phyloP scores from a whole-genome alignment of 176 grass and related monocot species.

The Areca catechu region DNA sequence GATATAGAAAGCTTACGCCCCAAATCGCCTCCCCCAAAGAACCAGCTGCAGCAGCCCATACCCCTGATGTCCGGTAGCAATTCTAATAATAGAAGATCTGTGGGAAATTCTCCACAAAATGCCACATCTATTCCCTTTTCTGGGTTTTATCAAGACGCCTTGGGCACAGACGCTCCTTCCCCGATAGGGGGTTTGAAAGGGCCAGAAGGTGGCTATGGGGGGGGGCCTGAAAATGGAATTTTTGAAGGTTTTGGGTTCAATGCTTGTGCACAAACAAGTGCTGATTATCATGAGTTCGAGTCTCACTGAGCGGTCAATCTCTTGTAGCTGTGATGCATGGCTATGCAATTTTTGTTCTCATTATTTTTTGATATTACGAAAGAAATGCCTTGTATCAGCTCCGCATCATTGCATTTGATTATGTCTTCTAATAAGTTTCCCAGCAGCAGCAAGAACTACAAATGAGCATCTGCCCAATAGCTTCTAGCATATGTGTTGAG shows the following conservation, averaged over 20 bases:
- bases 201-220: conserved; percentile 19
- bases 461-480: too few relatives aligned
- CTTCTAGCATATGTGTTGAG: too few relatives aligned
- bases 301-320: conserved; percentile 19
- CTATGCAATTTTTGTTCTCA: too few relatives aligned
- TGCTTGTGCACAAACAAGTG: conserved; percentile 19
- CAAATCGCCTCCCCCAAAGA: conserved; percentile 75
- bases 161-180: conserved; percentile 25
- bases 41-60: conserved; percentile 32
- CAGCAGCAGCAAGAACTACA: too few relatives aligned
- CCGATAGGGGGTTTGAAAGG: conserved; percentile 34
- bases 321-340: conserved; percentile 18
- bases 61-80: conserved; percentile 13
- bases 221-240: conserved; percentile 11
- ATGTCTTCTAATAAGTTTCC: too few relatives aligned
- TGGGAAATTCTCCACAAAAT: conserved; percentile 27
- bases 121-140: conserved; percentile 5
- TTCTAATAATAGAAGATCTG: conserved; percentile 31
- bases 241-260: conserved; percentile 42
- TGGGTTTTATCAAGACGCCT: neutral
- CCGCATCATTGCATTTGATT: too few relatives aligned
- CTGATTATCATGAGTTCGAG: conserved; percentile 21
- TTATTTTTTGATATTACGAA: too few relatives aligned
- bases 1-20: conserved; percentile 86
- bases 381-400: too few relatives aligned